Conservation (phyloP, 2,329 filamentous ascomycete genomes). For the Leptographium procerum region DNA sequence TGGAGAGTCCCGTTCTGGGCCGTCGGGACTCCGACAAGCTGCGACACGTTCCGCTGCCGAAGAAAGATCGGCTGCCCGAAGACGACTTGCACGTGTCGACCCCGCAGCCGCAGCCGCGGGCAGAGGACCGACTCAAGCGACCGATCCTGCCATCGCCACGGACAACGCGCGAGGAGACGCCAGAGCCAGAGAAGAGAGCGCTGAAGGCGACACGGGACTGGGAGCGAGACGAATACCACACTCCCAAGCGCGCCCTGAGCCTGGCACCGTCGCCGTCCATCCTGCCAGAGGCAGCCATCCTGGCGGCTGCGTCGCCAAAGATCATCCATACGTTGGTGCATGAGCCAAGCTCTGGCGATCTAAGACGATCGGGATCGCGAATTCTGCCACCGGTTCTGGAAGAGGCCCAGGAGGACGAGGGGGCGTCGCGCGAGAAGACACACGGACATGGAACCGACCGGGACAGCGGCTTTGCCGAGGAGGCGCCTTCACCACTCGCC, state of each 20-base stretch:
- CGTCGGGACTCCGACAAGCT: constrained; percentile 19
- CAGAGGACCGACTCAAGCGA: constrained; percentile 3
- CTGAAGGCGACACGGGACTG: background rate
- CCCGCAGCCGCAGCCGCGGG: too few relatives aligned
- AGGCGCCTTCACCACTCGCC: constrained; percentile 28
- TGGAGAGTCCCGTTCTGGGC: constrained; percentile 19
- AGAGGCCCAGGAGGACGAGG: constrained; percentile 36
- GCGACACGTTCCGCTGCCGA: constrained; percentile 6
- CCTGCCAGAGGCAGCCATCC: constrained; percentile 1
- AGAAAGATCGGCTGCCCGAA: constrained; percentile 1
- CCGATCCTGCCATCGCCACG: constrained; percentile 11
- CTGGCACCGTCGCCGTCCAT: constrained; percentile 8
- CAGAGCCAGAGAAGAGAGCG: background rate
- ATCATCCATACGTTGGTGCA: background rate
- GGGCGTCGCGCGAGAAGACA: constrained; percentile 10
- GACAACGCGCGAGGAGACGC: constrained; percentile 7
- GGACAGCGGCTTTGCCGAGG: constrained; percentile 38
- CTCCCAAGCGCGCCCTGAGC: background rate
- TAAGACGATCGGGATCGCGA: constrained; percentile 18
- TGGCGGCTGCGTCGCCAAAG: constrained; percentile 2
- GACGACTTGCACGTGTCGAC: background rate
- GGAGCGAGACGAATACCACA: constrained; percentile 1
- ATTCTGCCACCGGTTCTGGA: constrained; percentile 41
- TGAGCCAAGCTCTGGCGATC: constrained; percentile 6
- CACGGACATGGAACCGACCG: constrained; percentile 23